Conservation (phyloP, 306 rosid genomes). For the Ochetophila trinervis region DNA sequence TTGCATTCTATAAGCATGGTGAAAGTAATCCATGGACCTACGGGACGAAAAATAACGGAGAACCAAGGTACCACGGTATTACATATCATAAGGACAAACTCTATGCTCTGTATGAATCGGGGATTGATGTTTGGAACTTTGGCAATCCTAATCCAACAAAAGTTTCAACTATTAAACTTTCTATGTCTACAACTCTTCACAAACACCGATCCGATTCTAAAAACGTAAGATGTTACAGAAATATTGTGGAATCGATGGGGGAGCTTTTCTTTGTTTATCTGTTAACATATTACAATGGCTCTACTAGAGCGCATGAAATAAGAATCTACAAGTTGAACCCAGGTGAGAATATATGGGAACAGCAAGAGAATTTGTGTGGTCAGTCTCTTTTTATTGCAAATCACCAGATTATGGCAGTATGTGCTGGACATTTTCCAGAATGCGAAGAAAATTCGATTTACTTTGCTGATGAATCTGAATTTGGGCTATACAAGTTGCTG, state of each 20-base stretch:
- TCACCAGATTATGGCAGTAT: background rate
- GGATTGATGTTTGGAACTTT: conserved; percentile 3
- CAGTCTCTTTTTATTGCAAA: conserved; percentile 1
- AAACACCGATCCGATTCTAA: no score
- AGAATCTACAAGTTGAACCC: background rate
- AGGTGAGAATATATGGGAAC: background rate
- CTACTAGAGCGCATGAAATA: background rate
- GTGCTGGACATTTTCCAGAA: background rate
- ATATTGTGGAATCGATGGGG: conserved; percentile 5
- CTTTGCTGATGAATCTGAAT: background rate
- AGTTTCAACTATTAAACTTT: background rate
- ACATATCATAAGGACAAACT: background rate
- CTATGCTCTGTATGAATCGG: background rate
- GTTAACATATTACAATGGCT: background rate
- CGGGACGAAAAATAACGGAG: background rate
- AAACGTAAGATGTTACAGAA: background rate
- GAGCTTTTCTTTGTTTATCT: background rate
- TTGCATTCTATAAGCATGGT: background rate
- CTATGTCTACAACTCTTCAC: background rate
- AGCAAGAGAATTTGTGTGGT: background rate
- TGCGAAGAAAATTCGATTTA: conserved; percentile 7
- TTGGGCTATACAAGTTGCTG: no score
- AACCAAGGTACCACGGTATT: background rate
- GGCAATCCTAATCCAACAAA: background rate
- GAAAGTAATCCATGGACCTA: background rate